phyloP scores from a whole-genome alignment of 2,329 filamentous ascomycete species.

The Bertia moriformis region DNA sequence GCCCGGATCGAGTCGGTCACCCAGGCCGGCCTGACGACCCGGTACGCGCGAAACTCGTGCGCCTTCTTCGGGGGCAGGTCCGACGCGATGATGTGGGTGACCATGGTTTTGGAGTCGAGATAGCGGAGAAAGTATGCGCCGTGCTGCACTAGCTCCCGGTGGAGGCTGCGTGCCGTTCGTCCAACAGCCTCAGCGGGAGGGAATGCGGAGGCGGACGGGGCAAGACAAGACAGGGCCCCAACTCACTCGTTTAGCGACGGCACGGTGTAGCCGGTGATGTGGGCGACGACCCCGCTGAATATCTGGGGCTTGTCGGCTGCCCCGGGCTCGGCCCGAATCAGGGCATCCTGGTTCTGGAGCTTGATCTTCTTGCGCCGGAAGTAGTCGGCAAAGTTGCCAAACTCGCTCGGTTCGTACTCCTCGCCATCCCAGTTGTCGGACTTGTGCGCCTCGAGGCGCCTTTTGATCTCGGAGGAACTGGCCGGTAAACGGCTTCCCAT shows the following conservation, averaged over 20 bases:
- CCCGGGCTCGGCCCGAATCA: slow-evolving; percentile 48
- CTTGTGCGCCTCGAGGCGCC: slow-evolving; percentile 46
- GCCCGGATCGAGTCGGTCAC: slow-evolving; percentile 76
- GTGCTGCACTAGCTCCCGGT: slow-evolving; percentile 75
- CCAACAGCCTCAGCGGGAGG: too few species aligned
- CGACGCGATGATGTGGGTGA: slow-evolving; percentile 90
- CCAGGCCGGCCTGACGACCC: slow-evolving; percentile 91
- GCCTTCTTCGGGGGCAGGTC: slow-evolving; percentile 83
- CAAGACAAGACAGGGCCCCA: not conserved
- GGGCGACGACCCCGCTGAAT: slow-evolving; percentile 79
- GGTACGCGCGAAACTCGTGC: slow-evolving; percentile 73
- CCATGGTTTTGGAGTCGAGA: slow-evolving; percentile 82
- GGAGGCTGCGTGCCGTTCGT: too few species aligned
- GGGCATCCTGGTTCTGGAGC: slow-evolving; percentile 80
- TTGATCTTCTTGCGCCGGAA: slow-evolving; percentile 95
- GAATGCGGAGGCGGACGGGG: slow-evolving; percentile 3
- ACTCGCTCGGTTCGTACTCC: slow-evolving; percentile 75
- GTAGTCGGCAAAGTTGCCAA: slow-evolving; percentile 83
- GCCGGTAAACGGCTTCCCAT: slow-evolving; percentile 50
- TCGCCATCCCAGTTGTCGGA: slow-evolving; percentile 77
- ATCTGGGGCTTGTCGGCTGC: slow-evolving; percentile 62
- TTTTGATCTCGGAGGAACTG: slow-evolving; percentile 46
- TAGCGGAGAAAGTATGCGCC: slow-evolving; percentile 95
- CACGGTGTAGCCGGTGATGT: slow-evolving; percentile 93
- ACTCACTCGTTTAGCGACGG: slow-evolving; percentile 68